phyloP scores from a whole-genome alignment of 2,329 filamentous ascomycete species.

The Cyphellophora attinorum region DNA sequence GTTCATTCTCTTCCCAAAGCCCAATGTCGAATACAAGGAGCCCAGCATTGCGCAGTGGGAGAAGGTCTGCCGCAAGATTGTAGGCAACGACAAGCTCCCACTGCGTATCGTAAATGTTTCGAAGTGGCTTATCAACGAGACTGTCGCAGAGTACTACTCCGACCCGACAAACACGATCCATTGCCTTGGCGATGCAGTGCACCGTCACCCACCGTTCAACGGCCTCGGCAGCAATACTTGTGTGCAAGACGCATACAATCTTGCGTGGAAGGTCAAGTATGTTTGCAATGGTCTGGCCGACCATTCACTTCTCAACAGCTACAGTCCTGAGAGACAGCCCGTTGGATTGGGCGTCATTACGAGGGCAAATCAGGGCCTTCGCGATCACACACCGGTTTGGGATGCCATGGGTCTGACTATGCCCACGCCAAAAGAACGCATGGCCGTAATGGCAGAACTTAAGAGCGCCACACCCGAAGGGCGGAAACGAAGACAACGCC shows the following conservation, averaged over 20 bases:
- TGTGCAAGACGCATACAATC: slow-evolving; percentile 28
- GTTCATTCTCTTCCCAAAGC: slow-evolving; percentile 42
- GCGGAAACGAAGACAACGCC: slow-evolving; percentile 25
- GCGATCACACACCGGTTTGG: slow-evolving; percentile 41
- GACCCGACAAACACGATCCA: slow-evolving; percentile 28
- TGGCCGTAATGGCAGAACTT: slow-evolving; percentile 31
- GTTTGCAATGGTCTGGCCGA: slow-evolving; percentile 23
- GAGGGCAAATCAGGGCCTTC: slow-evolving; percentile 48
- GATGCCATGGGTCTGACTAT: slow-evolving; percentile 36
- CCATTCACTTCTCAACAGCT: slow-evolving; percentile 21
- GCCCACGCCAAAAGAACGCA: slow-evolving; percentile 29
- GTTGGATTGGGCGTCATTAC: slow-evolving; percentile 38
- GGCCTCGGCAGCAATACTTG: slow-evolving; percentile 29
- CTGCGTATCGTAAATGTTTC: slow-evolving; percentile 45
- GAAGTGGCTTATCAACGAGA: slow-evolving; percentile 55
- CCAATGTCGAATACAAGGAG: slow-evolving; percentile 27
- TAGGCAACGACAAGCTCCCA: slow-evolving; percentile 45
- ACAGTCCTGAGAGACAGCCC: slow-evolving; percentile 25
- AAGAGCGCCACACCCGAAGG: slow-evolving; percentile 29
- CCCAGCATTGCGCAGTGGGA: slow-evolving; percentile 40
- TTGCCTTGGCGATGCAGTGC: slow-evolving; percentile 29
- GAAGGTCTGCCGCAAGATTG: slow-evolving; percentile 36
- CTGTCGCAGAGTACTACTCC: slow-evolving; percentile 48
- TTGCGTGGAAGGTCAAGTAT: slow-evolving; percentile 28
- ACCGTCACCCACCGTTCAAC: slow-evolving; percentile 27